A percentile compares a stretch with the other conserved stretches of the same genome.
phyloP scores from a whole-genome alignment of 306 rosid genomes.

The Corylus heterophylla region DNA sequence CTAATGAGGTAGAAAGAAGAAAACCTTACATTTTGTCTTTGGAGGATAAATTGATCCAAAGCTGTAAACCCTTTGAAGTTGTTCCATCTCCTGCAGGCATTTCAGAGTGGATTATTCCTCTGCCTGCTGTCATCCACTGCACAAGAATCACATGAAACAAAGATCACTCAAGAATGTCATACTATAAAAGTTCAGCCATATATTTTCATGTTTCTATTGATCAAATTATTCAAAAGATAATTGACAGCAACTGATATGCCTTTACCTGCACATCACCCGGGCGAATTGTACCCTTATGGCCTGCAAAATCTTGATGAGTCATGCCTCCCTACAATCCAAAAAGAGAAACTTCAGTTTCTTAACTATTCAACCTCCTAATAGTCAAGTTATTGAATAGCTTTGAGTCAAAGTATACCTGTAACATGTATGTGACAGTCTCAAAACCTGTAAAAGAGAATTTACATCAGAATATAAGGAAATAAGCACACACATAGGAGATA shows the following conservation, averaged over 20 bases:
- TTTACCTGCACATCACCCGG: conserved; percentile 89
- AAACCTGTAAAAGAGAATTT: conserved; percentile 46
- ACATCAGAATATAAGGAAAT: background rate
- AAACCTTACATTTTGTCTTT: conserved; percentile 69
- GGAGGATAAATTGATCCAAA: conserved; percentile 87
- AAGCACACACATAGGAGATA: background rate
- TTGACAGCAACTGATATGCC: background rate
- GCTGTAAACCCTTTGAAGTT: conserved; percentile 75
- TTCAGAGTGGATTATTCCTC: conserved; percentile 96
- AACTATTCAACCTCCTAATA: background rate
- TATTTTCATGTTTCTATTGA: background rate
- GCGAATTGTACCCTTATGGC: conserved; percentile 85
- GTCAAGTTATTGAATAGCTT: background rate
- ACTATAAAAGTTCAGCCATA: background rate
- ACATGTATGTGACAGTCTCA: conserved; percentile 77
- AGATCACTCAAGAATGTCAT: background rate
- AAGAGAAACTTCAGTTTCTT: background rate
- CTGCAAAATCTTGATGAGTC: conserved; percentile 96
- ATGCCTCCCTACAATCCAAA: conserved; percentile 67
- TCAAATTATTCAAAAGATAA: background rate
- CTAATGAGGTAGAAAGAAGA: background rate
- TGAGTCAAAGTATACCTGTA: conserved; percentile 46
- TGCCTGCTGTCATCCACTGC: conserved; percentile 99
- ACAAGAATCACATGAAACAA: background rate
- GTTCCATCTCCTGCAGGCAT: conserved; percentile 84